Evolutionary conservation across 73 alveolate genomes (phyloP), one percentile per base, ranked within the genome.

Genomic region (Paramecium octaurelia): DNA sequence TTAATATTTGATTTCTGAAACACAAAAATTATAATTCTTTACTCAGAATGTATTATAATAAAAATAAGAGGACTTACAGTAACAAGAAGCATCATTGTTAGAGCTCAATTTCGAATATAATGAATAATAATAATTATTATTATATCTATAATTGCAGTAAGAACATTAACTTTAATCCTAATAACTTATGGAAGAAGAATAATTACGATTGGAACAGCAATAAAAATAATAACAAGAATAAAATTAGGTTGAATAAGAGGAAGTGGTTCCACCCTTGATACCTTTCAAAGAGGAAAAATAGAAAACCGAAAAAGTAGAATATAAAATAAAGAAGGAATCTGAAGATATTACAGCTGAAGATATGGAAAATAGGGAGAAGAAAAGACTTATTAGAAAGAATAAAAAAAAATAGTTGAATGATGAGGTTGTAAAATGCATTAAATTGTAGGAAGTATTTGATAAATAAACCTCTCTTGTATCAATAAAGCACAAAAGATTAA

Each of bases 261-360:
- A n/a, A 0, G 18, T n/a, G 34, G 69, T 54, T 18, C 69, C 69
- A 16, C 31, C 18, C 14, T 18, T 54, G 5, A 54, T n/a, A 18
- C 11, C 3, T 2, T 1, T n/a, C n/a, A n/a, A n/a, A n/a, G 69
- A 54, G 18, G 31, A 5, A 54, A 54, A 12, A 64, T 64, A 64
- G 20, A 35, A 80, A 80, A 42, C 29, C 12, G 27, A 80, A 44
- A 80, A 80, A 80, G 24, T 18, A 80, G 44, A 80, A 24, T 23
- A 3, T 11, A 10, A 80, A 48, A 23, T 40, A 80, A 23, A 80
- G 73, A 42, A 80, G 6, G 44, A 80, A 80, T 23, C 91, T 43
- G 73, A 80, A 80, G 91, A 80, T 2, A 12, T 80, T 14, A 80
- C 91, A 42, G 29, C 48, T 12, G 75, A 40, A 20, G 91, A 80